phyloP scores from a whole-genome alignment of 306 rosid genomes.

The Vigna nakashimae region DNA sequence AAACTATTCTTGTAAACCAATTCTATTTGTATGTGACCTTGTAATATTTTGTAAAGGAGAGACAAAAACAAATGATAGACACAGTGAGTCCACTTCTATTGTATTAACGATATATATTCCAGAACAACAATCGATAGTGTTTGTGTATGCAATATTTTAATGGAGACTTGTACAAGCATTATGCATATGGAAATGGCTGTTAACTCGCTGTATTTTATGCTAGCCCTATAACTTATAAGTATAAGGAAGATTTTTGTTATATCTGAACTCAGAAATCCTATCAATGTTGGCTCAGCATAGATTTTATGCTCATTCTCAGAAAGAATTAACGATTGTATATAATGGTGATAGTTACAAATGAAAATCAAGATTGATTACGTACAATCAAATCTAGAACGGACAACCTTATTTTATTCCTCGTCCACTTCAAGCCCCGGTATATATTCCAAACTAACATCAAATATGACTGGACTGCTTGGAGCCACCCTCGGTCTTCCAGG shows the following conservation, averaged over 20 bases:
- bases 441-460: constrained; percentile 91
- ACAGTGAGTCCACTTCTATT: constrained; percentile 31
- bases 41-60: constrained; percentile 54
- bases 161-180: not conserved
- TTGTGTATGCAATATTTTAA: not conserved
- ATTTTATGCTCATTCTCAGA: constrained; percentile 12
- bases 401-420: constrained; percentile 57
- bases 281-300: constrained; percentile 14
- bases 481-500: constrained; percentile 99
- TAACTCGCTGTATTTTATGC: not conserved
- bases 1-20: constrained; percentile 7
- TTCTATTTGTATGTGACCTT: constrained; percentile 46
- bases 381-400: constrained; percentile 8
- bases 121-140: constrained; percentile 22
- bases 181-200: not conserved
- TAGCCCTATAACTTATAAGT: not conserved
- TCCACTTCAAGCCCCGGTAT: constrained; percentile 87
- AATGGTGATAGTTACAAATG: not conserved
- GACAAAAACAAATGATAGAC: not conserved
- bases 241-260: constrained; percentile 25
- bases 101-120: constrained; percentile 10
- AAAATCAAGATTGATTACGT: not conserved
- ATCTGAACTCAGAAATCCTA: not conserved
- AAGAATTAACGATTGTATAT: constrained; percentile 41
- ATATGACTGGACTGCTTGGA: constrained; percentile 89